Conservation (phyloP, 208 protist genomes). For the Acanthamoeba castellanii region DNA sequence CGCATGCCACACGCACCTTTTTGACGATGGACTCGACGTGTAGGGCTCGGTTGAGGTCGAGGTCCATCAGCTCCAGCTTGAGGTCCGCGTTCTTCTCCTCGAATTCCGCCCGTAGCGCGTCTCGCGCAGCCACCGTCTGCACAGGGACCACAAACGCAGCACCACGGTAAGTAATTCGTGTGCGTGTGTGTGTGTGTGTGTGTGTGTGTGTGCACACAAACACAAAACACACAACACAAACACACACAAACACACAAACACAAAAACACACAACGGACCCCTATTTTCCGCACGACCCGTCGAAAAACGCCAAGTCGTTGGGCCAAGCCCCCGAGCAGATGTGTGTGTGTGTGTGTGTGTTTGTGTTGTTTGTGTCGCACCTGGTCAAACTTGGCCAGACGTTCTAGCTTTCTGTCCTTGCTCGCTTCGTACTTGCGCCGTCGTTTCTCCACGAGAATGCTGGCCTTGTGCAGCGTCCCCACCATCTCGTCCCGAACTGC, state of each 20-base stretch:
- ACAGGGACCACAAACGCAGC: too few species aligned
- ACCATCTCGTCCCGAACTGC: background rate
- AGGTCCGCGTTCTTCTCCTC: background rate
- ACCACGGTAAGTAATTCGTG: too few species aligned
- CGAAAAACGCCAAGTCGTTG: too few species aligned
- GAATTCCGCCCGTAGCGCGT: background rate
- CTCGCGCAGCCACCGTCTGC: background rate
- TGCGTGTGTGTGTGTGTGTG: background rate
- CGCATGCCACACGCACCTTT: background rate
- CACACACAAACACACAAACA: too few species aligned
- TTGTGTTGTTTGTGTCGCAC: background rate
- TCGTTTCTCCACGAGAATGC: background rate
- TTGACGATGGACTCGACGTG: slow-evolving; percentile 16
- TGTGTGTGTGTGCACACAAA: background rate
- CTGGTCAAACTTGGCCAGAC: slow-evolving; percentile 32
- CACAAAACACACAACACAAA: too few species aligned
- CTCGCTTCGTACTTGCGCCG: slow-evolving; percentile 24
- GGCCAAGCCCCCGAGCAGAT: too few species aligned
- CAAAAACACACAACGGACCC: too few species aligned
- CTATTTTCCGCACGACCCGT: too few species aligned
- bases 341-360: background rate
- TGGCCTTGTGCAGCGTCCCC: background rate
- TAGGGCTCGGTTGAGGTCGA: slow-evolving; percentile 7
- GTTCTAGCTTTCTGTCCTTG: slow-evolving; percentile 16
- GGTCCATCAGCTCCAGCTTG: slow-evolving; percentile 56